Evolutionary conservation across 495 filamentous ascomycete species (phyloP).

Genomic region (Penicillium lividum): DNA sequence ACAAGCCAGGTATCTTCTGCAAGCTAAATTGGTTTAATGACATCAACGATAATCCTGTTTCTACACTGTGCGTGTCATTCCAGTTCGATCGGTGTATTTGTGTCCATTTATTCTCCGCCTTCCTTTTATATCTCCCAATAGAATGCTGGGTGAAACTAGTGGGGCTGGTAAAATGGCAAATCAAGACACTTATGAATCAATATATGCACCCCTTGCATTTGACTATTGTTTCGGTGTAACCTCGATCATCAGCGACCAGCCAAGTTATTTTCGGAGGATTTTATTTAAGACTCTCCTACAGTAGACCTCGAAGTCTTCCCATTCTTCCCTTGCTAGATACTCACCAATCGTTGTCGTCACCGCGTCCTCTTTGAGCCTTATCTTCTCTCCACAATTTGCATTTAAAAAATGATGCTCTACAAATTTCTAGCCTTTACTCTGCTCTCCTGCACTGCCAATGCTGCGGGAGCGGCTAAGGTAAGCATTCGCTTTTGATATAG

Average conservation of each 20-base stretch:
- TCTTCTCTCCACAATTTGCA: too few relatives aligned
- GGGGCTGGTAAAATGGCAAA: not conserved
- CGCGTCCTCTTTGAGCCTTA: not conserved
- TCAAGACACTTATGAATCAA: not conserved
- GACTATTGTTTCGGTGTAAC: not conserved
- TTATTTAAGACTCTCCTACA: not conserved
- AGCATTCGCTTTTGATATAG: not conserved
- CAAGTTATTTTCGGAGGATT: not conserved
- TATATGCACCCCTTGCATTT: slow-evolving; percentile 1
- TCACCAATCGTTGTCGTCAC: too few relatives aligned
- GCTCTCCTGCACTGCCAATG: not conserved
- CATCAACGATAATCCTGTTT: not conserved
- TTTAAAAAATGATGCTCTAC: not conserved
- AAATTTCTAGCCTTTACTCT: not conserved
- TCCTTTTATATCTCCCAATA: not conserved
- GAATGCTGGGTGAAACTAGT: not conserved
- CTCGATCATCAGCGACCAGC: not conserved
- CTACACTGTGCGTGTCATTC: not conserved
- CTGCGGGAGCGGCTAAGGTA: not conserved
- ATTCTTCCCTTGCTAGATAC: not conserved
- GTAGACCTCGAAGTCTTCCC: not conserved
- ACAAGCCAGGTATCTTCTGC: not conserved
- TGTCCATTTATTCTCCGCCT: not conserved
- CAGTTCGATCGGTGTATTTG: not conserved
- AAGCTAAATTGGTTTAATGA: not conserved